phyloP scores from a whole-genome alignment of 345 rosid species.

The Pugionium cornutum region DNA sequence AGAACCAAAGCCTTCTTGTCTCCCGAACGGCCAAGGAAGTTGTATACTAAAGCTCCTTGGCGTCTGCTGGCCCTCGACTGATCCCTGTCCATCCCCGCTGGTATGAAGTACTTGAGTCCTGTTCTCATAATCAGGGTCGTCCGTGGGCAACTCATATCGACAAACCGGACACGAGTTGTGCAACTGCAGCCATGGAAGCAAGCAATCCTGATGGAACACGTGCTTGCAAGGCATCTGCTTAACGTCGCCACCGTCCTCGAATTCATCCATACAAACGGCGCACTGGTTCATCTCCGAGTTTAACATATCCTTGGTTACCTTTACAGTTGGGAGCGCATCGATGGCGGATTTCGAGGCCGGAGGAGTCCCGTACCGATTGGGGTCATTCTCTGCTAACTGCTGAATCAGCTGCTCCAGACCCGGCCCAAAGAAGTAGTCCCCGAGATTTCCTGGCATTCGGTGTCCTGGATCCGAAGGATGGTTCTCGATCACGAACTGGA shows the following conservation, averaged over 20 bases:
- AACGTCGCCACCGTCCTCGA: conserved; percentile 53
- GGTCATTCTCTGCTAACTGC: conserved; percentile 76
- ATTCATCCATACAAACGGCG: conserved; percentile 73
- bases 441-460: conserved; percentile 43
- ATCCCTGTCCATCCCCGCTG: conserved; percentile 30
- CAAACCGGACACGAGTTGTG: conserved; percentile 82
- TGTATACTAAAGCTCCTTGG: conserved; percentile 68
- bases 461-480: conserved; percentile 42
- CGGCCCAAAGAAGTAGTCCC: conserved; percentile 76
- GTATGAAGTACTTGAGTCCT: conserved; percentile 38
- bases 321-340: conserved; percentile 52
- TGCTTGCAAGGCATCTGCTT: conserved; percentile 79
- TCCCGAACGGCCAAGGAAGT: conserved; percentile 66
- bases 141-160: conserved; percentile 70
- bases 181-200: conserved; percentile 70
- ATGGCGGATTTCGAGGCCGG: conserved; percentile 72
- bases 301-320: conserved; percentile 47
- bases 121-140: conserved; percentile 66
- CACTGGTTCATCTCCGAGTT: conserved; percentile 62
- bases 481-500: conserved; percentile 68
- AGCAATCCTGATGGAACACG: conserved; percentile 62
- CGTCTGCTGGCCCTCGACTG: conserved; percentile 34
- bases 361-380: conserved; percentile 73
- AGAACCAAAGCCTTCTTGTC: conserved; percentile 41
- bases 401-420: conserved; percentile 80